These are phyloP conservation scores for Phaeosphaeriaceae sp. DNA, from an alignment of 2,329 filamentous ascomycete species.

Conservation along the genomic window DNA sequence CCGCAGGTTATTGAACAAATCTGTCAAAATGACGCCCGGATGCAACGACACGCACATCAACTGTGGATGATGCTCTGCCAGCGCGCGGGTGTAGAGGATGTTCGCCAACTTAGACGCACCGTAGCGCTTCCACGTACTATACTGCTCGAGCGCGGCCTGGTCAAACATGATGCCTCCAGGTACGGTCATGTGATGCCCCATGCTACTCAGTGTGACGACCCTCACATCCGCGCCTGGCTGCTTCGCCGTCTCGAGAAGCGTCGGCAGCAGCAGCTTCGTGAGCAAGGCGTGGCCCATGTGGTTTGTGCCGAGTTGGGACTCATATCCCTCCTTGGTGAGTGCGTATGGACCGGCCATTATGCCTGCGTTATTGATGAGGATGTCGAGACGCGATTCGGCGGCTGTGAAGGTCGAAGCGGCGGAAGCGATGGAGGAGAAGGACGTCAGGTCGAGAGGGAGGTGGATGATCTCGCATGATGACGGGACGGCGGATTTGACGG, in stretches of 20 bases:
- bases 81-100: constrained; percentile 53
- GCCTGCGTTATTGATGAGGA: constrained; percentile 58
- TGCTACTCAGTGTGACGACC: constrained; percentile 52
- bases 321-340: constrained; percentile 57
- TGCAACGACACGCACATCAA: constrained; percentile 56
- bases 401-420: constrained; percentile 47
- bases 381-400: constrained; percentile 51
- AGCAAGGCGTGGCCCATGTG: constrained; percentile 59
- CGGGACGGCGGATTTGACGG: constrained; percentile 46
- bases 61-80: constrained; percentile 53
- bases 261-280: constrained; percentile 55
- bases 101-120: constrained; percentile 60
- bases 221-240: constrained; percentile 52
- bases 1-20: constrained; percentile 44
- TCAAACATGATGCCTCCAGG: constrained; percentile 46
- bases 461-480: constrained; percentile 45
- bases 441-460: constrained; percentile 53
- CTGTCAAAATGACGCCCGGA: constrained; percentile 58
- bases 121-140: constrained; percentile 51
- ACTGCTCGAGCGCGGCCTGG: constrained; percentile 38
- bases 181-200: constrained; percentile 29
- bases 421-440: constrained; percentile 48
- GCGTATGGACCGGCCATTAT: constrained; percentile 48
- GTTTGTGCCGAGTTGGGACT: constrained; percentile 60
- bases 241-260: constrained; percentile 51